Evolutionary conservation across 345 rosid genomes (phyloP).

Genomic region (Salix udensis): DNA sequence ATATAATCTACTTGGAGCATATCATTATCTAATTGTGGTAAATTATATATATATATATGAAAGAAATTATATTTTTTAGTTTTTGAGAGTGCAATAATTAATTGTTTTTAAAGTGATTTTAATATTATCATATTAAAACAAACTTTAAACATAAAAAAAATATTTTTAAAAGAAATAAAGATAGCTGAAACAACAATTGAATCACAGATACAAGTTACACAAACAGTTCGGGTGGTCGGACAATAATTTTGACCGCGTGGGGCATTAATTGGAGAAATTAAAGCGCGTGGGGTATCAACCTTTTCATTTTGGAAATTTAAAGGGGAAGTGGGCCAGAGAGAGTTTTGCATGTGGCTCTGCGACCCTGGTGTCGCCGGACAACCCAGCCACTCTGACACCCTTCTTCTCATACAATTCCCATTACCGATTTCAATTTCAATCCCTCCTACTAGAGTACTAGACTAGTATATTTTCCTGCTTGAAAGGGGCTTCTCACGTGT

Average conservation of each 20-base stretch:
- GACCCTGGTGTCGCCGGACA: constrained; percentile 41
- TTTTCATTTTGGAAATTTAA: background rate
- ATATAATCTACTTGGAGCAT: too few relatives aligned
- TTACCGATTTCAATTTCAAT: background rate
- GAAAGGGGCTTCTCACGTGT: constrained; percentile 49
- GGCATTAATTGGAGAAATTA: background rate
- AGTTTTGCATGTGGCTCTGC: constrained; percentile 35
- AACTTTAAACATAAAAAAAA: too few relatives aligned
- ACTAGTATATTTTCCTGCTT: background rate
- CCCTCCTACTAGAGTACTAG: constrained; percentile 4
- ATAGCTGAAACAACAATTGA: too few relatives aligned
- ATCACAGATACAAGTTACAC: too few relatives aligned
- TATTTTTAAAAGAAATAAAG: too few relatives aligned
- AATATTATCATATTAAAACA: too few relatives aligned
- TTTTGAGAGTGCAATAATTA: too few relatives aligned
- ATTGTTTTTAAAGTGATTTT: too few relatives aligned
- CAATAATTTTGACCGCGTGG: background rate
- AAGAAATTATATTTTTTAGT: too few relatives aligned
- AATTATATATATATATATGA: too few relatives aligned
- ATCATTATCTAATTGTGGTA: too few relatives aligned
- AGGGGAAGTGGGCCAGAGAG: background rate
- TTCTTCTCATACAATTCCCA: constrained; percentile 12
- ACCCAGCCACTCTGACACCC: constrained; percentile 39
- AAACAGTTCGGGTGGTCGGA: background rate
- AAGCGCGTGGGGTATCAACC: constrained; percentile 1